Base-by-base conservation (phyloP, 805 yeast species). In the Schizosaccharomyces japonicus region DNA sequence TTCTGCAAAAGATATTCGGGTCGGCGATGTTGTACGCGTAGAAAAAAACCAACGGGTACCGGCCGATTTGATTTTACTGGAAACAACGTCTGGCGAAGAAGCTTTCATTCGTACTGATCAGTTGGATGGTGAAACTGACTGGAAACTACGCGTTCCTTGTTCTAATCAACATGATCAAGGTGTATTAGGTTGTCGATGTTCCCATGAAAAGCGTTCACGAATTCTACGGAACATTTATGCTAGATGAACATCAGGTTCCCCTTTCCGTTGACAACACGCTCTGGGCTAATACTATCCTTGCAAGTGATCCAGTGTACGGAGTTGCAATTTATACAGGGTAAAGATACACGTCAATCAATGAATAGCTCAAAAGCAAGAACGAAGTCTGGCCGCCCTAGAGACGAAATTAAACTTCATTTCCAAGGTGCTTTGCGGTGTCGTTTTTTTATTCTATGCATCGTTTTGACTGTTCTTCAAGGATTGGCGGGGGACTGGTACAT, bases 251-350 rank as follows among this genome's bases (percentile, higher is more conserved):
- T 26, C 67, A 76, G 1, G 65, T 70, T 21, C 80, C 90, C 3
- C 64, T 90, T 11, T 69, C 78, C 2, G 75, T 90, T 7, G 99
- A 90, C 60, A 85, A 87, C 57, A 83, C 98, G 0, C 62, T 92
- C 59, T 90, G 99, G 99, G 95, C 96, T 11, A 90, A 90, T 59
- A 90, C 99, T 0, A 95, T 92, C 1, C 66, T 92, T 13, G 96
- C 98, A 0, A 80, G 94, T 0, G 96, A 95, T 11, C 72, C 82
- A 2, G 90, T 92, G 5, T 66, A 85, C 45, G 98, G 94, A 1
- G 76, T 87, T 55, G 74, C 90, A 13, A 68, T 84, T 2, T 90
- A 84, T 60, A 87, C 96, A 0, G n/a, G 99, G 99, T 19, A 62
- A 64, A 31, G 95, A 90, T 57, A 92, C 98, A 0, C 75, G 98